Evolutionary conservation across 2,329 filamentous ascomycete species (phyloP).

Genomic region (Scytalidium lignicola): DNA sequence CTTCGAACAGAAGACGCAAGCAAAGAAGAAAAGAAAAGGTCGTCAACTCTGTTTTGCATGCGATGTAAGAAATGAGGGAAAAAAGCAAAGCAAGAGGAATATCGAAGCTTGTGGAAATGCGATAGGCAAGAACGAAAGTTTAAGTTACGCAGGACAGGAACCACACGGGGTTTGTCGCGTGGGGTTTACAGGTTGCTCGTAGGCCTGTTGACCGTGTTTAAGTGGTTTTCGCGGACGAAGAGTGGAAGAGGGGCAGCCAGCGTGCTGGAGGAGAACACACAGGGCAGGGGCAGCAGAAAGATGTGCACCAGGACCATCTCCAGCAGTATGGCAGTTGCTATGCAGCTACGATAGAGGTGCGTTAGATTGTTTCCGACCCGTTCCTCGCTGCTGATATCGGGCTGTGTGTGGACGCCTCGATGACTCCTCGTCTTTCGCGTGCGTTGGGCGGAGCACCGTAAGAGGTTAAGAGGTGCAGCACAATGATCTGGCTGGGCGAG

Average conservation of each 20-base stretch:
- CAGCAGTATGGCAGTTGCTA: neutral
- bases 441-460: neutral
- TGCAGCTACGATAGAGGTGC: neutral
- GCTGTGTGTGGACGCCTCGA: neutral
- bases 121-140: too few relatives aligned
- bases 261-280: neutral
- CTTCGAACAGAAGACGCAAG: too few relatives aligned
- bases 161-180: too few relatives aligned
- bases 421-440: neutral
- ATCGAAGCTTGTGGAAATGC: too few relatives aligned
- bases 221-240: neutral
- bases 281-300: neutral
- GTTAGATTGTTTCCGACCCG: neutral
- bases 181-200: too few relatives aligned
- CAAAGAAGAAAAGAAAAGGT: too few relatives aligned
- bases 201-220: neutral
- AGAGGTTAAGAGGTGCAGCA: too few relatives aligned
- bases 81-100: too few relatives aligned
- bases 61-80: too few relatives aligned
- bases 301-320: neutral
- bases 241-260: neutral
- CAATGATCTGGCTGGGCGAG: too few relatives aligned
- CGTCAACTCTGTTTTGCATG: too few relatives aligned
- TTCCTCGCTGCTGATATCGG: neutral
- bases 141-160: too few relatives aligned